phyloP scores from a whole-genome alignment of 805 yeast genomes.

The Pichia californica region DNA sequence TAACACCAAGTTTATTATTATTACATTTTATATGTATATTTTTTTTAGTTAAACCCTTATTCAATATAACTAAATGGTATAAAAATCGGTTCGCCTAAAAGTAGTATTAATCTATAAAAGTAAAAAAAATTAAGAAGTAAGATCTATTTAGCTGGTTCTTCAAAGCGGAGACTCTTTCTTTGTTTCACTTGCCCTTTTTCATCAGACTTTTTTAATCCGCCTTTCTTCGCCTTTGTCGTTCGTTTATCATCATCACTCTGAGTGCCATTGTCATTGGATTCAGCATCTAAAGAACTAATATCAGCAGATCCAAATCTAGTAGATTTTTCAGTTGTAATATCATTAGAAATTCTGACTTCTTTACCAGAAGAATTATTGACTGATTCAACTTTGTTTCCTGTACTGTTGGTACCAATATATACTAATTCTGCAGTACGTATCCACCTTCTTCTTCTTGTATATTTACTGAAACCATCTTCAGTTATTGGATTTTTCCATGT shows the following conservation, averaged over 20 bases:
- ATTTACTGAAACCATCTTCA: constrained; percentile 82
- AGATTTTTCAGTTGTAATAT: background rate
- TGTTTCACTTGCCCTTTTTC: constrained; percentile 1
- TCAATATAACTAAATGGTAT: no score
- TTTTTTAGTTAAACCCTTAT: background rate
- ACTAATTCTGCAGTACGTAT: constrained; percentile 87
- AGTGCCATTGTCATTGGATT: background rate
- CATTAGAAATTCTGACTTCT: background rate
- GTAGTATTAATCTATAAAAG: no score
- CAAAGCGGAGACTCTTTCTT: constrained; percentile 8
- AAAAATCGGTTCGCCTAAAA: no score
- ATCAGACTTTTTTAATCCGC: constrained; percentile 1
- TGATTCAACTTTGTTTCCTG: background rate
- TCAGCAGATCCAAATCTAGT: background rate
- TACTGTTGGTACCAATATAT: constrained; percentile 18
- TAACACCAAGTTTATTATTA: background rate
- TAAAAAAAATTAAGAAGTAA: no score
- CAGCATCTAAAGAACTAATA: background rate
- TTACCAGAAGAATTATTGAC: background rate
- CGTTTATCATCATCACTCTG: background rate
- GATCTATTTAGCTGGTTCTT: constrained; percentile 3
- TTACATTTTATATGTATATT: background rate
- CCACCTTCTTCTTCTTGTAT: constrained; percentile 95
- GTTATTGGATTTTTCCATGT: constrained; percentile 90
- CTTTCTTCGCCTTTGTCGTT: background rate